Conservation (phyloP, 495 filamentous ascomycete genomes). For the Penicillium egyptiacum region DNA sequence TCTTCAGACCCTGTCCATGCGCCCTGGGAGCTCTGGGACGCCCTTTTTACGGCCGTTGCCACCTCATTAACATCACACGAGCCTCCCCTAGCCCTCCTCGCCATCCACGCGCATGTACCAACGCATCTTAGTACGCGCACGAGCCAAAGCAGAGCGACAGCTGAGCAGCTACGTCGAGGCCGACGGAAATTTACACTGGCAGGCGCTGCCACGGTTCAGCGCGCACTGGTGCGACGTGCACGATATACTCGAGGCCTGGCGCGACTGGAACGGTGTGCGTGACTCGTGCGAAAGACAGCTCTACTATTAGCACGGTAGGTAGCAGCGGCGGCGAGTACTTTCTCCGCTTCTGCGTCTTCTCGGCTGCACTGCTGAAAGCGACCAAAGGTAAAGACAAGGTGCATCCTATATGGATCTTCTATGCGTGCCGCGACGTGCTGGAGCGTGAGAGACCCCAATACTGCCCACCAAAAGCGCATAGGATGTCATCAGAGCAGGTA, state of each 20-base stretch:
- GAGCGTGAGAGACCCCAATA: neutral
- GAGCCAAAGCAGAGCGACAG: neutral
- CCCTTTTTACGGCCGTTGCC: neutral
- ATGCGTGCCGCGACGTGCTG: neutral
- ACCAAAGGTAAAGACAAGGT: neutral
- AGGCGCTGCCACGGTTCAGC: neutral
- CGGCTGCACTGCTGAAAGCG: neutral
- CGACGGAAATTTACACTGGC: conserved; percentile 1
- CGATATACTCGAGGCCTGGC: neutral
- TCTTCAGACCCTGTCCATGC: neutral
- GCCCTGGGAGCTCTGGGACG: neutral
- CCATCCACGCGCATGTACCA: neutral
- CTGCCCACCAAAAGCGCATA: neutral
- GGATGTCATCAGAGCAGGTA: conserved; percentile 3
- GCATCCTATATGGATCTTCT: neutral
- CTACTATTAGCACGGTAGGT: neutral
- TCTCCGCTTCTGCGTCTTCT: conserved; percentile 1
- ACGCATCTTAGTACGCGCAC: neutral
- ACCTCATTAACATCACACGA: neutral
- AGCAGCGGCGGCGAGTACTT: neutral
- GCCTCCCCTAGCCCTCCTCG: neutral
- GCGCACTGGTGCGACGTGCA: neutral
- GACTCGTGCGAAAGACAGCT: neutral
- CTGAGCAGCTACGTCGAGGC: neutral
- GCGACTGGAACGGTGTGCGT: conserved; percentile 3